Evolutionary conservation across 352 stramenopile species (phyloP), one percentile per base, ranked within the genome.

Genomic region (Pythium guiyangense): DNA sequence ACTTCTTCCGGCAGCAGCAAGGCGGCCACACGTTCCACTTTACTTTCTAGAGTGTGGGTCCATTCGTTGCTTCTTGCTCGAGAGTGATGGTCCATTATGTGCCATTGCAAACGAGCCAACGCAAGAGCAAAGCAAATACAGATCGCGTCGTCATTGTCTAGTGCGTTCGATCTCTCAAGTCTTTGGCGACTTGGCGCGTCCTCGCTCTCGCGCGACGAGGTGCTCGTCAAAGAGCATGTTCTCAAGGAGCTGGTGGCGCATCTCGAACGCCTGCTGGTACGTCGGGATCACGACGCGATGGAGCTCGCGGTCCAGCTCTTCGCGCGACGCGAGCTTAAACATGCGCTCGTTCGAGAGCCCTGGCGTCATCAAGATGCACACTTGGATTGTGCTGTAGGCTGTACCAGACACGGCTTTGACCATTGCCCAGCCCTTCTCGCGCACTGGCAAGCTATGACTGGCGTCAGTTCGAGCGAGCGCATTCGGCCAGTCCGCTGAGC

Each of bases 11-110:
- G 12, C 77, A 89, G 64, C 82, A 86, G 49, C 31, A 37, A 37
- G 79, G 82, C 26, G 79, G 78, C 1, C 73, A 73, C 59, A 86
- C 76, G 45, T 92, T 92, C 76, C 78, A 86, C 50, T 92, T 92
- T 64, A 90, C 87, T 57, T 90, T 88, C 49, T 59, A 59, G 47
- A 50, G 25, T 37, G 45, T 17, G 42, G 31, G 31, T 37, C 31
- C 31, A 37, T 9, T 37, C 2, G 31, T 37, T 37, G 31, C 31
- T 37, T 37, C 12, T 37, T 42, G 14, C 3, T 43, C 39, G 39
- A 2, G 17, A 43, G 39, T 43, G 37, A n/a, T 43, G 39, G 39
- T 43, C 6, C 17, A 34, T 49, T 8, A 10, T 2, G 14, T 31
- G 44, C 31, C 31, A 52, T 46, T 46, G n/a, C 45, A 2, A 49